Conservation (phyloP, 2,329 filamentous ascomycete genomes). For the Colletotrichum euphorbiae region DNA sequence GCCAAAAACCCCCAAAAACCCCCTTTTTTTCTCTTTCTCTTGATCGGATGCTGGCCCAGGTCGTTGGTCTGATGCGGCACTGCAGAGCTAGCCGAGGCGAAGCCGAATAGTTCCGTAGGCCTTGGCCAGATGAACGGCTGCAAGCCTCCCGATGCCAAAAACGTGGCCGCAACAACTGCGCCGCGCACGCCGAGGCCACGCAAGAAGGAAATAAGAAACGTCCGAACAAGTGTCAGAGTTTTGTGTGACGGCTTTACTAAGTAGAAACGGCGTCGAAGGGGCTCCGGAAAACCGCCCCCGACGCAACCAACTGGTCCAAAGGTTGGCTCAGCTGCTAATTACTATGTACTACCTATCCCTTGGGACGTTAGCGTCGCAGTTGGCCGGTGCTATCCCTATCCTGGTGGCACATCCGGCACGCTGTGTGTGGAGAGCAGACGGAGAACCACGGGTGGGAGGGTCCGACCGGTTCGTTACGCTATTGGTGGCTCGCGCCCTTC, state of each 20-base stretch:
- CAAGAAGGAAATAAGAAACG: slow-evolving; percentile 13
- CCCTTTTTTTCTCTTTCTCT: neutral
- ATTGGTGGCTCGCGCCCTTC: slow-evolving; percentile 18
- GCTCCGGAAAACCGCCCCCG: slow-evolving; percentile 26
- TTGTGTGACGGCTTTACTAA: slow-evolving; percentile 29
- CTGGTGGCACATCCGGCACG: slow-evolving; percentile 38
- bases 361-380: slow-evolving; percentile 32
- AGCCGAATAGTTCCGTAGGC: slow-evolving; percentile 6
- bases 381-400: slow-evolving; percentile 38
- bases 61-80: slow-evolving; percentile 18
- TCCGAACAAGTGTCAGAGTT: slow-evolving; percentile 27
- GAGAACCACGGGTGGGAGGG: neutral
- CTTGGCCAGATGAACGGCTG: neutral
- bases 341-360: too few relatives aligned
- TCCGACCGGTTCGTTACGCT: slow-evolving; percentile 8
- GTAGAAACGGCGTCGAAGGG: slow-evolving; percentile 26
- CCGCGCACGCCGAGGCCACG: slow-evolving; percentile 2
- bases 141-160: slow-evolving; percentile 10
- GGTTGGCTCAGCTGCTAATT: too few relatives aligned
- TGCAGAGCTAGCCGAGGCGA: slow-evolving; percentile 26
- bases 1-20: slow-evolving; percentile 2
- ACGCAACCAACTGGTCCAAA: neutral
- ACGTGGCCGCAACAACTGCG: neutral
- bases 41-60: slow-evolving; percentile 31
- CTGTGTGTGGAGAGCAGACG: slow-evolving; percentile 6